These are phyloP conservation scores for Falciphora oryzae DNA, from an alignment of 2,329 filamentous ascomycete genomes.

Conservation along the genomic window DNA sequence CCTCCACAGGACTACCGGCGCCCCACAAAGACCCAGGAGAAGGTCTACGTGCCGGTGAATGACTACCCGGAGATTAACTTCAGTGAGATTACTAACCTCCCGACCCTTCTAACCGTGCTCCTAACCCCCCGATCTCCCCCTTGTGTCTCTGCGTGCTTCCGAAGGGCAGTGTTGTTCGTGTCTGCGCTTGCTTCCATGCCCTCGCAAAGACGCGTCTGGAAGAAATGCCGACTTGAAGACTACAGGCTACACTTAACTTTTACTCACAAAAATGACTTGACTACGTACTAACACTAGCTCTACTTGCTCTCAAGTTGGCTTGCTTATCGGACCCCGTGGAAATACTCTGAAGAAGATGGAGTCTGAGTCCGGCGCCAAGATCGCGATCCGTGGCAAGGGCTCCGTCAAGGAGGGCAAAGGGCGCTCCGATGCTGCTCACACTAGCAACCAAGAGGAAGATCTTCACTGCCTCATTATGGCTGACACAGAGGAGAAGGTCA, in stretches of 20 bases:
- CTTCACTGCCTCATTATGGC: slow-evolving; percentile 99
- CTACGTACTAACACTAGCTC: slow-evolving; percentile 86
- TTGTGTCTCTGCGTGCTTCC: slow-evolving; percentile 5
- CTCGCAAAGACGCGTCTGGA: slow-evolving; percentile 1
- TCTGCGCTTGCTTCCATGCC: neutral
- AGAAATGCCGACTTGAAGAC: neutral
- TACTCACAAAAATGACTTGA: slow-evolving; percentile 27
- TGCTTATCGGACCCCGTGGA: slow-evolving; percentile 99
- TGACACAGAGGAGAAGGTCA: slow-evolving; percentile 98
- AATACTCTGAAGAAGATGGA: slow-evolving; percentile 99
- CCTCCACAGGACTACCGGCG: slow-evolving; percentile 97
- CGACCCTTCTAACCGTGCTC: slow-evolving; percentile 64
- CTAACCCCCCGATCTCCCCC: slow-evolving; percentile 3
- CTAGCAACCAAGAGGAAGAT: slow-evolving; percentile 99
- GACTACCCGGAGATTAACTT: slow-evolving; percentile 99
- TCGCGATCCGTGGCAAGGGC: slow-evolving; percentile 98
- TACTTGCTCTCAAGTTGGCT: slow-evolving; percentile 85
- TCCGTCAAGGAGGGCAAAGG: slow-evolving; percentile 99
- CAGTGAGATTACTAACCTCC: slow-evolving; percentile 99
- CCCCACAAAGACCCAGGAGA: slow-evolving; percentile 99
- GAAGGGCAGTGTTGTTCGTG: neutral
- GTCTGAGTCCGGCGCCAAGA: slow-evolving; percentile 92
- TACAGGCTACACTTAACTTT: slow-evolving; percentile 17
- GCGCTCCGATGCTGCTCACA: slow-evolving; percentile 95
- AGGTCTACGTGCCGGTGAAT: slow-evolving; percentile 99